Conservation (phyloP, 2,329 filamentous ascomycete genomes). For the Colletotrichum caudatum region DNA sequence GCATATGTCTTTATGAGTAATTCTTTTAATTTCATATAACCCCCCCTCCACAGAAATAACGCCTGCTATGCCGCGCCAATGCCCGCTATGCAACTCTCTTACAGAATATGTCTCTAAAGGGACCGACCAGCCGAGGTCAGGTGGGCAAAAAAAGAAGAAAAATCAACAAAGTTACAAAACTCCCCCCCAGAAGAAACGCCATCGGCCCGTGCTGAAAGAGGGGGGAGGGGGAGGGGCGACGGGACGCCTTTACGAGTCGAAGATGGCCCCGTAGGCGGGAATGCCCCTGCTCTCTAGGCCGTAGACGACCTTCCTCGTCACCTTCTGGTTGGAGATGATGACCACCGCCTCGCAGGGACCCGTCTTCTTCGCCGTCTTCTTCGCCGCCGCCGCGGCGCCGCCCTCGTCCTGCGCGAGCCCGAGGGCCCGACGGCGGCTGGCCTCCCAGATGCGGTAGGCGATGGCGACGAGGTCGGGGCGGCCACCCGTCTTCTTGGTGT, state of each 20-base stretch:
- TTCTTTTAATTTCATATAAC: not conserved
- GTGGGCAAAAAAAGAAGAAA: not conserved
- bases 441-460: conserved; percentile 46
- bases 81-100: conserved; percentile 5
- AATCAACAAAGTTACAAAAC: not conserved
- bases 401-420: conserved; percentile 20
- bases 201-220: not conserved
- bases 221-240: too few relatives aligned
- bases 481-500: conserved; percentile 70
- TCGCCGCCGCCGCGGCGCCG: not conserved
- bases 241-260: conserved; percentile 62
- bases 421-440: conserved; percentile 40
- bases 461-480: conserved; percentile 65
- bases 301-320: conserved; percentile 77
- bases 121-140: not conserved
- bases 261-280: conserved; percentile 79
- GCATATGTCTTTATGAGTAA: too few relatives aligned
- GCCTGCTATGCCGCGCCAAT: not conserved
- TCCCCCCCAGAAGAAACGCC: not conserved
- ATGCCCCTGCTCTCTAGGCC: conserved; percentile 75
- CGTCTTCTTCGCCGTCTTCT: conserved; percentile 46
- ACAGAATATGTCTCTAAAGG: not conserved
- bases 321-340: conserved; percentile 76
- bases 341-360: conserved; percentile 75
- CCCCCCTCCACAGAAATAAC: not conserved